Evolutionary conservation across 805 yeast species (phyloP).

Genomic region (Novakomyces olei): DNA sequence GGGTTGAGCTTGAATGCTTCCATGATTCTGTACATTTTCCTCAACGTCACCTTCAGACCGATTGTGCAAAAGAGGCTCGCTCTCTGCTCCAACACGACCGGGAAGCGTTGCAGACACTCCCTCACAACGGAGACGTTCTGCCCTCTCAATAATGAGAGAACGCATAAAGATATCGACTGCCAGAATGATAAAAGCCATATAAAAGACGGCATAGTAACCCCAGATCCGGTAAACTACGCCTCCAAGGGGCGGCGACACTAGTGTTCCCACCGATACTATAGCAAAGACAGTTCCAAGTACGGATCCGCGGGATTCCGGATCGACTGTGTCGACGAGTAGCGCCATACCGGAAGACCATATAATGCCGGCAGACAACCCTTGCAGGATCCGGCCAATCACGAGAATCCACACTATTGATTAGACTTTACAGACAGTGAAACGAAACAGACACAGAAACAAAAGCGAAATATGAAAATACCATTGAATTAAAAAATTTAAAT

Average conservation of each 20-base stretch:
- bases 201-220: slow-evolving; percentile 16
- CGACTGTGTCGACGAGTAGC: slow-evolving; percentile 13
- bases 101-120: too few species aligned
- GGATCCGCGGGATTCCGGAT: slow-evolving; percentile 13
- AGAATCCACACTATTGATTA: slow-evolving; percentile 13
- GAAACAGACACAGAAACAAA: too few species aligned
- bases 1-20: not conserved
- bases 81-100: too few species aligned
- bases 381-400: slow-evolving; percentile 15
- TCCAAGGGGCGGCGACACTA: slow-evolving; percentile 17
- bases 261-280: slow-evolving; percentile 14
- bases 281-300: slow-evolving; percentile 15
- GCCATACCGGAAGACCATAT: slow-evolving; percentile 19
- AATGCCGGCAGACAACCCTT: slow-evolving; percentile 16
- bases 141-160: slow-evolving; percentile 14
- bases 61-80: slow-evolving; percentile 11
- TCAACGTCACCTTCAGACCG: not conserved
- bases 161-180: slow-evolving; percentile 15
- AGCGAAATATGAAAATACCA: too few species aligned
- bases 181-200: slow-evolving; percentile 14
- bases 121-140: slow-evolving; percentile 11
- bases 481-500: too few species aligned
- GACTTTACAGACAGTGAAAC: slow-evolving; percentile 13
- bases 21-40: not conserved
- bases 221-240: slow-evolving; percentile 15